Evolutionary conservation across 2,329 filamentous ascomycete species (phyloP).

Genomic region (Mariannaea sp.): DNA sequence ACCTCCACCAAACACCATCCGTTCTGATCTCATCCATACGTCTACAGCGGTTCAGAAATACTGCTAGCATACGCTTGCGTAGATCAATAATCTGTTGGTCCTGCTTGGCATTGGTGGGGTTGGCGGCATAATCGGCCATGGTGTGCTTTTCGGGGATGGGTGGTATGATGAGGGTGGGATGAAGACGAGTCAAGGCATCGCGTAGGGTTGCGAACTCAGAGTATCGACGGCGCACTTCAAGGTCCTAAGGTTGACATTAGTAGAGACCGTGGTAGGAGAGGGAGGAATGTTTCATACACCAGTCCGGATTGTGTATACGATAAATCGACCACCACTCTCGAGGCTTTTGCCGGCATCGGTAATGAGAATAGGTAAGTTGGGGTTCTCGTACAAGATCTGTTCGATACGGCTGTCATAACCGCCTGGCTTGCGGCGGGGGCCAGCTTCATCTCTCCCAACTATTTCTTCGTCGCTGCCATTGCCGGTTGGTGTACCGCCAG

Average conservation of each 20-base stretch:
- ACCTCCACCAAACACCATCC: conserved; percentile 97
- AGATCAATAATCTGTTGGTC: conserved; percentile 96
- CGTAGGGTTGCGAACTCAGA: conserved; percentile 94
- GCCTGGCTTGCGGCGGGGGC: conserved; percentile 73
- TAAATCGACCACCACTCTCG: conserved; percentile 90
- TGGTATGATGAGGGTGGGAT: conserved; percentile 93
- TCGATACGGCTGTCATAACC: conserved; percentile 95
- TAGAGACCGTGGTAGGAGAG: not conserved
- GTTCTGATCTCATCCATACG: conserved; percentile 90
- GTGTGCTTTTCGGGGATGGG: conserved; percentile 99
- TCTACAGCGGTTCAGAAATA: conserved; percentile 92
- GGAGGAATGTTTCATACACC: conserved; percentile 67
- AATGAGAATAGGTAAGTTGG: conserved; percentile 86
- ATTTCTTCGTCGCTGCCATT: conserved; percentile 56
- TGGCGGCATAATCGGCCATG: conserved; percentile 97
- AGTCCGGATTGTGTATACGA: conserved; percentile 95
- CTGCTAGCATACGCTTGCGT: conserved; percentile 93
- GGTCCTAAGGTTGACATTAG: conserved; percentile 63
- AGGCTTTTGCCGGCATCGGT: conserved; percentile 94
- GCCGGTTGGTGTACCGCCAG: conserved; percentile 31
- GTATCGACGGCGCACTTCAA: conserved; percentile 93
- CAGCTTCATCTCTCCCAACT: conserved; percentile 47
- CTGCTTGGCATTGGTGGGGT: conserved; percentile 96
- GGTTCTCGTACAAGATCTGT: conserved; percentile 96
- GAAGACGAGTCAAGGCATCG: conserved; percentile 85